Conservation (phyloP, 768 basidiomycete species). For the Ramaria sp. region DNA sequence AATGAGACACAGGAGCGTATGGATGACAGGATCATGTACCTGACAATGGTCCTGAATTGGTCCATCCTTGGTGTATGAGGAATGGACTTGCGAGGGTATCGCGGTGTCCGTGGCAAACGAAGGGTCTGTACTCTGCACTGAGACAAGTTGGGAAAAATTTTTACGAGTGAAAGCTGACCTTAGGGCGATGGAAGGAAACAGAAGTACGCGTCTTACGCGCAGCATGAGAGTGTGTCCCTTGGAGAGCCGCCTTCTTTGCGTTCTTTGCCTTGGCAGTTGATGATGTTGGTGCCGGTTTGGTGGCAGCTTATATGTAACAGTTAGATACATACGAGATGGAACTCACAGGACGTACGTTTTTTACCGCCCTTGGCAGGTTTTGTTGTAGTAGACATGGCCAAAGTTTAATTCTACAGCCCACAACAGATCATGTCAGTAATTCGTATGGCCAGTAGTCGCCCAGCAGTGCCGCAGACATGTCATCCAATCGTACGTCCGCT, state of each 20-base stretch:
- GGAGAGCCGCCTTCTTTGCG: slow-evolving; percentile 93
- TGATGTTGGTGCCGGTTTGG: slow-evolving; percentile 15
- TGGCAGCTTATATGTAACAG: slow-evolving; percentile 3
- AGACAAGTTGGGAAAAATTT: too few relatives aligned
- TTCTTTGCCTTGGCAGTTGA: slow-evolving; percentile 68
- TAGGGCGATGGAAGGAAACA: slow-evolving; percentile 93
- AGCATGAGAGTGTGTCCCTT: slow-evolving; percentile 68
- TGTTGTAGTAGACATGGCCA: slow-evolving; percentile 8
- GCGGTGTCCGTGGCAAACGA: slow-evolving; percentile 68
- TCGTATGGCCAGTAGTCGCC: background rate
- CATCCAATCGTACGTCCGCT: background rate
- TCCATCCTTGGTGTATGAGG: slow-evolving; percentile 93
- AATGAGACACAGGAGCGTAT: background rate
- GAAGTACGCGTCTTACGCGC: slow-evolving; percentile 74
- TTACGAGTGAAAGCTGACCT: slow-evolving; percentile 18
- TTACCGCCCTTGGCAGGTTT: slow-evolving; percentile 10
- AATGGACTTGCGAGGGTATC: slow-evolving; percentile 93
- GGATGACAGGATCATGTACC: slow-evolving; percentile 37
- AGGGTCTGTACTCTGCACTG: slow-evolving; percentile 41
- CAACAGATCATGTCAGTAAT: background rate
- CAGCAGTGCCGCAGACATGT: background rate
- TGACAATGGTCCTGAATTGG: slow-evolving; percentile 88
- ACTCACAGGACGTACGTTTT: slow-evolving; percentile 1
- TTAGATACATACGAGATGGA: background rate
- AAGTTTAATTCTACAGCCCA: background rate